A percentile compares a stretch with the other conserved stretches of the same genome.
Conservation (phyloP, 768 basidiomycete species). For the Tylopilus felleus region DNA sequence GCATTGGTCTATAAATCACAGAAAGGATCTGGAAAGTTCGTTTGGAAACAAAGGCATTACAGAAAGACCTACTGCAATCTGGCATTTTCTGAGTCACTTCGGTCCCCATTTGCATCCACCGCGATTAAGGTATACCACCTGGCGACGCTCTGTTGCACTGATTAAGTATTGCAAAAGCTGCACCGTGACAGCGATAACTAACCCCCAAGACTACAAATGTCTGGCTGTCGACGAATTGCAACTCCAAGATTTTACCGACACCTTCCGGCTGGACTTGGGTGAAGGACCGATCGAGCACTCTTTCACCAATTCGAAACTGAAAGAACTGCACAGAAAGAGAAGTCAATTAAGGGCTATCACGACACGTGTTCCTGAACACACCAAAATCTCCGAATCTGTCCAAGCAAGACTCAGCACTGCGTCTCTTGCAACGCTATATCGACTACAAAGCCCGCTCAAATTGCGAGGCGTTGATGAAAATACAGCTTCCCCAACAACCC, state of each 20-base stretch:
- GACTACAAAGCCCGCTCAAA: conserved; percentile 18
- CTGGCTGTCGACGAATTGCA: conserved; percentile 23
- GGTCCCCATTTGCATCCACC: conserved; percentile 10
- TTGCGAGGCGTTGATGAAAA: conserved; percentile 13
- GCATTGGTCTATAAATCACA: conserved; percentile 11
- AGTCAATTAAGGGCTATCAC: neutral
- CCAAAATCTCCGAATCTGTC: conserved; percentile 38
- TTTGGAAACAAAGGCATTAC: neutral
- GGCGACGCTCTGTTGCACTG: conserved; percentile 8
- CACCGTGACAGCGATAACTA: conserved; percentile 1
- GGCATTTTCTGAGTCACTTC: conserved; percentile 4
- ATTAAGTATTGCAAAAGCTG: conserved; percentile 1
- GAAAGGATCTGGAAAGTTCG: conserved; percentile 3
- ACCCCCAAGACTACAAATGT: conserved; percentile 26
- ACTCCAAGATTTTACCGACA: conserved; percentile 19
- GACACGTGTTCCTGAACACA: conserved; percentile 4
- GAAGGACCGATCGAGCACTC: neutral
- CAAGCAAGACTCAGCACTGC: conserved; percentile 44
- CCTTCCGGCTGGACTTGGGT: conserved; percentile 18
- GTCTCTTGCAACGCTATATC: conserved; percentile 22
- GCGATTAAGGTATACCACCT: conserved; percentile 20
- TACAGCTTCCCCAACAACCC: conserved; percentile 11
- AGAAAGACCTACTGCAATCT: conserved; percentile 20
- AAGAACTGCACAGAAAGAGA: conserved; percentile 14
- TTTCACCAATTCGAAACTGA: conserved; percentile 13